These are phyloP conservation scores for Spinacia oleracea DNA, from an alignment of 179 eudicot genomes.

Conservation along the genomic window DNA sequence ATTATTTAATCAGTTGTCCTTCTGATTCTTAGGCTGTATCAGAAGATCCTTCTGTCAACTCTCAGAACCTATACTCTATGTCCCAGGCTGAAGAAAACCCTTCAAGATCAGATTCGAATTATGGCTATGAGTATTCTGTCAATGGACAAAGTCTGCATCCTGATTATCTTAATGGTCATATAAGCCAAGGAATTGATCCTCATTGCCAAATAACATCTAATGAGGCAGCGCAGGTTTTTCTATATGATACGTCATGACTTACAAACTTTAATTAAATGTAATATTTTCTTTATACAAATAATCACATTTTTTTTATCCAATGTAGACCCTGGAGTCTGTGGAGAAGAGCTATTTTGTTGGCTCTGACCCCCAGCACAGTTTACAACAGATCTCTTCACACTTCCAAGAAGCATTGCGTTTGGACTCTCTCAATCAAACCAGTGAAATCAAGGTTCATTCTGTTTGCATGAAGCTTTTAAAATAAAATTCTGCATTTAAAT, in stretches of 20 bases:
- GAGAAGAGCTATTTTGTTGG: constrained; percentile 45
- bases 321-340: constrained; percentile 45
- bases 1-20: constrained; percentile 15
- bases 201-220: constrained; percentile 43
- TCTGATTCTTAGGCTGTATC: constrained; percentile 48
- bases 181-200: constrained; percentile 44
- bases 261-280: neutral
- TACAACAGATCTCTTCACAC: constrained; percentile 81
- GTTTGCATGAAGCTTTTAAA: neutral
- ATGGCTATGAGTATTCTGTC: constrained; percentile 54
- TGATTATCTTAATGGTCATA: constrained; percentile 47
- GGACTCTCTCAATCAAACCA: constrained; percentile 49
- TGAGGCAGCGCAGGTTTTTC: constrained; percentile 52
- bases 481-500: neutral
- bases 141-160: constrained; percentile 53
- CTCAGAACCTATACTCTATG: constrained; percentile 44
- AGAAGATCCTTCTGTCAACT: constrained; percentile 50
- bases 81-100: constrained; percentile 55
- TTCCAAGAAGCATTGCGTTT: constrained; percentile 70
- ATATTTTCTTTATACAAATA: neutral
- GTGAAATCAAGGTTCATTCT: constrained; percentile 56
- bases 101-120: constrained; percentile 45
- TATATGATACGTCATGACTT: neutral
- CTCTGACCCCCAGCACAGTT: constrained; percentile 55
- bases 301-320: too few species aligned